Evolutionary conservation across 2,329 filamentous ascomycete species (phyloP), one percentile per base, ranked within the genome.

Genomic region (Bretziella fagacearum): DNA sequence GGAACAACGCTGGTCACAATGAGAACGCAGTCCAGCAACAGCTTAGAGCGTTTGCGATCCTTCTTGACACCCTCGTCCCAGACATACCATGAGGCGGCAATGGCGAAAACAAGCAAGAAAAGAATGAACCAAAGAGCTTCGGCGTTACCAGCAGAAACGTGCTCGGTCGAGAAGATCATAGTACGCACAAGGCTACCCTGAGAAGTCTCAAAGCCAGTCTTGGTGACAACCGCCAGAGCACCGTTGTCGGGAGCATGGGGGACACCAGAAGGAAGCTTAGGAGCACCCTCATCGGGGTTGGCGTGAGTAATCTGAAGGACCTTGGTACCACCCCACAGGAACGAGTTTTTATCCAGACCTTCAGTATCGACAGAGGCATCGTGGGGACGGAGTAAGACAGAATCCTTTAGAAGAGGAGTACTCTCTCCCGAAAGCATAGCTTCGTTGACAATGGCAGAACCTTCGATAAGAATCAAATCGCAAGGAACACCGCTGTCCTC

Each of bases 91-190:
- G 91, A 94, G 45, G 91, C 91, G 48, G 91, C 93, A 60, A 98
- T 76, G 56, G 93, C 93, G 65, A 98, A 98, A 56, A 96, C 75
- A 47, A 94, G 74, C 23, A 98, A 73, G 71, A 98, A 98, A 51
- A 98, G 72, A 54, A 98, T 98, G 68, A 98, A 98, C 52, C 93
- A 72, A n/a, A 98, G 67, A 1, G 91, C 91, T 64, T 98, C 91
- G 37, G 80, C 79, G 58, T 98, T 96, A 66, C 95, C 95, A 56
- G 91, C 91, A n/a, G 89, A 96, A 20, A 98, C 89, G 54, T 89
- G 85, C 63, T 98, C 91, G 1, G 91, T 98, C 1, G 93, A 95
- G 68, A 94, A 98, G 58, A 98, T 98, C 91, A 98, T 98, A 55
- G 91, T 98, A 52, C 91, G 83, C 51, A 98, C 91, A 51, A 98